Evolutionary conservation across 345 rosid species (phyloP).

Genomic region (Eucalyptus marginata): DNA sequence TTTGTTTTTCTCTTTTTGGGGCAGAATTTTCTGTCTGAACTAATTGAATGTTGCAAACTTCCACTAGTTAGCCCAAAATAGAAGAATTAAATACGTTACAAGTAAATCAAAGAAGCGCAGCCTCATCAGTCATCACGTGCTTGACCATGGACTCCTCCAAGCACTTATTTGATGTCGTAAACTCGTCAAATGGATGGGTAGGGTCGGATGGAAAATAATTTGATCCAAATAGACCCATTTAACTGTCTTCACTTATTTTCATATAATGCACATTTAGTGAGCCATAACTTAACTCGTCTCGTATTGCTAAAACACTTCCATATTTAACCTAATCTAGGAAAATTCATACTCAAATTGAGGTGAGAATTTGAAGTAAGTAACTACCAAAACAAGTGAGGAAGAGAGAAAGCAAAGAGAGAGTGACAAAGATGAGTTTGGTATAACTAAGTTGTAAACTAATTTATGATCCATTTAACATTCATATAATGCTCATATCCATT

Average conservation of each 20-base stretch:
- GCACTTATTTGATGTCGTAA: background rate
- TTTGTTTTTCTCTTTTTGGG: background rate
- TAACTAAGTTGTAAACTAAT: background rate
- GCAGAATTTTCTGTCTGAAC: background rate
- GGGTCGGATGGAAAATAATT: background rate
- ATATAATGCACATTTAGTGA: background rate
- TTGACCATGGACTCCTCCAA: background rate
- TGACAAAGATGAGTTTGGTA: no score
- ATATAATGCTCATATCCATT: no score
- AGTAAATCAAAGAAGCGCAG: background rate
- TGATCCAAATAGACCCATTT: background rate
- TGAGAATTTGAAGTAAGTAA: no score
- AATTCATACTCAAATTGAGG: background rate
- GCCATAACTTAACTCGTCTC: no score
- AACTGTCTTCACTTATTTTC: background rate
- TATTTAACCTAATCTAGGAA: no score
- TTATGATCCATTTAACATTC: no score
- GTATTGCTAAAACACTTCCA: no score
- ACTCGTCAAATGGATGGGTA: background rate
- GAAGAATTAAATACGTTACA: background rate
- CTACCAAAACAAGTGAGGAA: background rate
- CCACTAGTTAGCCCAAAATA: background rate
- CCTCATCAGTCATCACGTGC: background rate
- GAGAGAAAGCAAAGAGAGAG: background rate
- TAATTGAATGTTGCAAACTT: background rate